phyloP scores from a whole-genome alignment of 1,284 basidiomycete genomes.

The Melampsora americana region DNA sequence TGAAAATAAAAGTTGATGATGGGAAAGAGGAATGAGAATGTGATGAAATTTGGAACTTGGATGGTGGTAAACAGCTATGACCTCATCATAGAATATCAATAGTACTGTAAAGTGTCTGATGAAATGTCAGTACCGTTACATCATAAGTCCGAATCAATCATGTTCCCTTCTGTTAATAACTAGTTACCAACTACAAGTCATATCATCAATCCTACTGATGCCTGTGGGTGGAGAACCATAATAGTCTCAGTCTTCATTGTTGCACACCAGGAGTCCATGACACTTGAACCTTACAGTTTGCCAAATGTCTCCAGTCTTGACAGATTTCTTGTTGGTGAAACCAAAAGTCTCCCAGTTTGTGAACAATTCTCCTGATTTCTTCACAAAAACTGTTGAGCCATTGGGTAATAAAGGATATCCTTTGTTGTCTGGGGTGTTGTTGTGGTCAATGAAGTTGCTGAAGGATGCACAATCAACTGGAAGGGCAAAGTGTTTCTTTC shows the following conservation, averaged over 20 bases:
- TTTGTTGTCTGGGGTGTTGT: neutral
- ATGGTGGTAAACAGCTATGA: too few relatives aligned
- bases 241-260: neutral
- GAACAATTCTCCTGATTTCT: neutral
- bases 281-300: neutral
- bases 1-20: too few relatives aligned
- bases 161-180: too few relatives aligned
- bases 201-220: too few relatives aligned
- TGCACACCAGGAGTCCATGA: neutral
- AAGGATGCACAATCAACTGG: neutral
- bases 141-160: too few relatives aligned
- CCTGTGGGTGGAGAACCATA: neutral
- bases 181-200: too few relatives aligned
- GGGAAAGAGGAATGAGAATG: too few relatives aligned
- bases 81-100: too few relatives aligned
- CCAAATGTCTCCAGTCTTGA: neutral
- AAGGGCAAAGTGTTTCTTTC: neutral
- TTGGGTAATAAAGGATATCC: conserved; percentile 11
- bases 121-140: too few relatives aligned
- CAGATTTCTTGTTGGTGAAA: neutral
- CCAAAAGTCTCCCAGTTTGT: neutral
- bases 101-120: too few relatives aligned
- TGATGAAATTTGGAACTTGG: too few relatives aligned
- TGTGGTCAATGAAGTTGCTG: conserved; percentile 8
- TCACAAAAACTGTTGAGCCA: neutral